These are phyloP conservation scores for Paragyromitra xinjiangensis DNA, from an alignment of 495 filamentous ascomycete genomes.

Conservation along the genomic window DNA sequence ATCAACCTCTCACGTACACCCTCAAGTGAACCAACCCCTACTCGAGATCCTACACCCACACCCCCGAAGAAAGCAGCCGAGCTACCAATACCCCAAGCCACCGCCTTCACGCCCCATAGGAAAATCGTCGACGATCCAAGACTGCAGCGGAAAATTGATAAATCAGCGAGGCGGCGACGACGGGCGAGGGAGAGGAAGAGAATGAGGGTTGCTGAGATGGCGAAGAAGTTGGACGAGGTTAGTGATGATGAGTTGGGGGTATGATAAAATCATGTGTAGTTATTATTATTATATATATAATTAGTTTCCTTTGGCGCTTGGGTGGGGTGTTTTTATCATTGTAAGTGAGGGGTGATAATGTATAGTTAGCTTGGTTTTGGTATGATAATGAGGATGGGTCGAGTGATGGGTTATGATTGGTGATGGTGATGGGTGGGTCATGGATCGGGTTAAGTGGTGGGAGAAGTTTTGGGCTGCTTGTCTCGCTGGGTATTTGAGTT, in stretches of 20 bases:
- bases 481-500: too few relatives aligned
- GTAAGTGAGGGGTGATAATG: background rate
- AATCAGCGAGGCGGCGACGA: background rate
- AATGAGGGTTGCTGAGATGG: background rate
- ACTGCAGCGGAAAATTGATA: conserved; percentile 2
- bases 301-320: conserved; percentile 8
- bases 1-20: background rate
- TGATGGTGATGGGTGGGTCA: too few relatives aligned
- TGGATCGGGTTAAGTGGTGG: too few relatives aligned
- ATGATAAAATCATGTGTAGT: background rate
- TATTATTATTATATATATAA: conserved; percentile 4
- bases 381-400: too few relatives aligned
- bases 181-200: background rate
- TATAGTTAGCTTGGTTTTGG: background rate
- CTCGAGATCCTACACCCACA: background rate
- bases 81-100: background rate
- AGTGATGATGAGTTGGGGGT: conserved; percentile 34
- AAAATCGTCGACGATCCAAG: background rate
- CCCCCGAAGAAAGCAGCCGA: background rate
- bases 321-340: background rate
- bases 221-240: background rate
- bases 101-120: background rate
- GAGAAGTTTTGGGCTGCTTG: too few relatives aligned
- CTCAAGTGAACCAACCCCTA: background rate
- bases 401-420: too few relatives aligned